Conservation (phyloP, 2,329 filamentous ascomycete species). For the Epichloe bromicola region DNA sequence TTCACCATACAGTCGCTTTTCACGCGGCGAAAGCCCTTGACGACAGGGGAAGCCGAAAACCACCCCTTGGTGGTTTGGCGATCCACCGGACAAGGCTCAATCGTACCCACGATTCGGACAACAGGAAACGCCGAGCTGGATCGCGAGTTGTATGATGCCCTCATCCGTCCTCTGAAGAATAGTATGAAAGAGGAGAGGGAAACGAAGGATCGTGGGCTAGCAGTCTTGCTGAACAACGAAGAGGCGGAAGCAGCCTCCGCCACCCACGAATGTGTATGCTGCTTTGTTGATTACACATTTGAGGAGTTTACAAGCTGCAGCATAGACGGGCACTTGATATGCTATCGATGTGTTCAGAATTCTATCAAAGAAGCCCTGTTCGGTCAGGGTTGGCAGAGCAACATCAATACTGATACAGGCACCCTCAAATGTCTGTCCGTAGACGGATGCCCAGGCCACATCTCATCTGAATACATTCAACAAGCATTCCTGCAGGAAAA, state of each 20-base stretch:
- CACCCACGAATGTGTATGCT: constrained; percentile 63
- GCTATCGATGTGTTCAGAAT: constrained; percentile 69
- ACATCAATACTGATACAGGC: constrained; percentile 57
- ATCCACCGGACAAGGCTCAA: constrained; percentile 39
- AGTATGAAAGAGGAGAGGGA: constrained; percentile 32
- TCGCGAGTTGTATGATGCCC: constrained; percentile 44
- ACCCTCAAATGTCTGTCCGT: constrained; percentile 78
- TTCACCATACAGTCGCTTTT: constrained; percentile 62
- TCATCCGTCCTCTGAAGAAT: constrained; percentile 40
- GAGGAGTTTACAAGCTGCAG: constrained; percentile 65
- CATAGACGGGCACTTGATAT: constrained; percentile 57
- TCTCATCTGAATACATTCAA: constrained; percentile 56
- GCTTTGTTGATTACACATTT: constrained; percentile 57
- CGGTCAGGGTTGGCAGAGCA: constrained; percentile 81
- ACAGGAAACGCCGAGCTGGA: constrained; percentile 55
- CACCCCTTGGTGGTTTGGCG: constrained; percentile 53
- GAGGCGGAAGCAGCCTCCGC: constrained; percentile 45
- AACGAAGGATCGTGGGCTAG: constrained; percentile 38
- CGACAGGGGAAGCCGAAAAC: constrained; percentile 40
- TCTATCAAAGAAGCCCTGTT: constrained; percentile 80
- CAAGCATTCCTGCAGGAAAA: constrained; percentile 59
- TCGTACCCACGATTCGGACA: constrained; percentile 47
- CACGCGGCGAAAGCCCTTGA: constrained; percentile 46
- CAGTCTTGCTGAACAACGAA: constrained; percentile 39
- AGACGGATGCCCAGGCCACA: constrained; percentile 60